Evolutionary conservation across 2,329 filamentous ascomycete species (phyloP).

Genomic region (Dactylonectria estremocensis): DNA sequence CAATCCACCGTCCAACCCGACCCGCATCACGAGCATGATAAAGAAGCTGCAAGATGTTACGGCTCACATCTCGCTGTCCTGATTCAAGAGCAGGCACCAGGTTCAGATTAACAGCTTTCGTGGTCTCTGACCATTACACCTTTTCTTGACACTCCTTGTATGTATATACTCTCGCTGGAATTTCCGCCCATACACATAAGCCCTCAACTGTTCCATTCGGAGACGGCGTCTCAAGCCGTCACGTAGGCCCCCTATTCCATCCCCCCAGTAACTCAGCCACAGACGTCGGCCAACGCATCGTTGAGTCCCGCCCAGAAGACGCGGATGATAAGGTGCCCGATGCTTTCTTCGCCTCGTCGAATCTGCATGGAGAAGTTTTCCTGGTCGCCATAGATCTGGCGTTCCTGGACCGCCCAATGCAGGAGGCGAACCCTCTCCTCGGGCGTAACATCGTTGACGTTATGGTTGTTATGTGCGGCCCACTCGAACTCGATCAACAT

Average conservation of each 20-base stretch:
- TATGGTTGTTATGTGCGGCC: conserved; percentile 2
- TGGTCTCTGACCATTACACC: too few species aligned
- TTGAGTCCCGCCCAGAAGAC: neutral
- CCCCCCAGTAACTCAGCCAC: neutral
- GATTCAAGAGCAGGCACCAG: too few species aligned
- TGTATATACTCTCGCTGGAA: too few species aligned
- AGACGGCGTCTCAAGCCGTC: neutral
- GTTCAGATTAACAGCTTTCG: too few species aligned
- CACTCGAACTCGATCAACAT: neutral
- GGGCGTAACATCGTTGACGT: neutral
- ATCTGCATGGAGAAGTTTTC: conserved; percentile 1
- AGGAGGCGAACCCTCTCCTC: neutral
- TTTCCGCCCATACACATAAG: too few species aligned
- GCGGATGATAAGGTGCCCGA: neutral
- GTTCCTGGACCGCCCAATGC: neutral
- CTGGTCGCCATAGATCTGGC: neutral
- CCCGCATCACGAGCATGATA: too few species aligned
- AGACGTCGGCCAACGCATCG: neutral
- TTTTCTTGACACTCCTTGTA: too few species aligned
- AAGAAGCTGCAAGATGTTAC: too few species aligned
- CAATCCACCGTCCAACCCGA: too few species aligned
- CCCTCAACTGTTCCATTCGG: neutral
- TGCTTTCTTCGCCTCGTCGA: neutral
- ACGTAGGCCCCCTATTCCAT: neutral
- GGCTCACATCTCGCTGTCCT: too few species aligned